These are phyloP conservation scores for Hypoxylon lenormandii DNA, from an alignment of 495 filamentous ascomycete species.

Conservation along the genomic window DNA sequence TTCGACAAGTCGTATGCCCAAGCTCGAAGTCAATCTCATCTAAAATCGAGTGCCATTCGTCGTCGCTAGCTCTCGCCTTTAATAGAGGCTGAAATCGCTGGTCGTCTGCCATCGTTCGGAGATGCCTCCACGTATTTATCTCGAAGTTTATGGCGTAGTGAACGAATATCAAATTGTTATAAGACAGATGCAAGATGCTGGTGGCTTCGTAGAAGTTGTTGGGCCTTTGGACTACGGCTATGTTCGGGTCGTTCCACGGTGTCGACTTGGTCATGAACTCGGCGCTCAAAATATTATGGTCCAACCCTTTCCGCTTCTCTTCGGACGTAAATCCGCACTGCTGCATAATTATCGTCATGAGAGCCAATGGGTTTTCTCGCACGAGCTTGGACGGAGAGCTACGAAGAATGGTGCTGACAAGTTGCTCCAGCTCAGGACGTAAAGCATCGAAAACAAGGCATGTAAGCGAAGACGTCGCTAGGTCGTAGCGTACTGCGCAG, in stretches of 20 bases:
- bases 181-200: neutral
- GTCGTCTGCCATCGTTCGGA: neutral
- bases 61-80: neutral
- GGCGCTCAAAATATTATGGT: neutral
- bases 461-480: neutral
- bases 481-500: neutral
- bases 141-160: neutral
- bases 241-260: neutral
- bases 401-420: neutral
- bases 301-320: neutral
- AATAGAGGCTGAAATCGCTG: neutral
- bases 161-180: constrained; percentile 2
- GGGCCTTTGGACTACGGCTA: neutral
- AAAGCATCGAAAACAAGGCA: neutral
- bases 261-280: neutral
- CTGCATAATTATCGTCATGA: neutral
- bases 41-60: neutral
- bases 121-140: neutral
- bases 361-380: neutral
- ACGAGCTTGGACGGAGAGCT: neutral
- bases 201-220: neutral
- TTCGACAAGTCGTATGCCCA: neutral
- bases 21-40: neutral
- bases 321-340: neutral
- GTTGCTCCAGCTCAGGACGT: neutral